A percentile compares a stretch with the other conserved stretches of the same genome.
Conservation (phyloP, 495 filamentous ascomycete genomes). For the Paragyromitra xinjiangensis region DNA sequence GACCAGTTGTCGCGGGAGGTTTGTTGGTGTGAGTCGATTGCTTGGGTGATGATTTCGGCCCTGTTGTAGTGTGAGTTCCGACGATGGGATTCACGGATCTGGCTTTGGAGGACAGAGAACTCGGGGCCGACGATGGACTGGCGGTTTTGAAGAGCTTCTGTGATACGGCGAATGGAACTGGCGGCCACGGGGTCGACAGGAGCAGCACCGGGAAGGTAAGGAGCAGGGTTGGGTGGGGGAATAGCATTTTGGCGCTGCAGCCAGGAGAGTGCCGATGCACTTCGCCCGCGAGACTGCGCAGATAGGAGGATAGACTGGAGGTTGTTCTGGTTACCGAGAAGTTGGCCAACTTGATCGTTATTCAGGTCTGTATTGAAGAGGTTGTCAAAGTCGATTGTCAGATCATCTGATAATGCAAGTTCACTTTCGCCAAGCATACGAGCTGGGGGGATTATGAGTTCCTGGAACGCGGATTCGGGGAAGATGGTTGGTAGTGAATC, state of each 20-base stretch:
- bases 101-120: constrained; percentile 22
- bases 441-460: constrained; percentile 34
- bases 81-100: constrained; percentile 44
- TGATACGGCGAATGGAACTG: constrained; percentile 29
- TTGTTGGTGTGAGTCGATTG: constrained; percentile 49
- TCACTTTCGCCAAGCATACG: constrained; percentile 36
- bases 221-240: not conserved
- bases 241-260: constrained; percentile 37
- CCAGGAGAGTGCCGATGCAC: constrained; percentile 53
- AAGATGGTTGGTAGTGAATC: constrained; percentile 52
- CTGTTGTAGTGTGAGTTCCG: constrained; percentile 44
- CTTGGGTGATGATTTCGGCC: constrained; percentile 55
- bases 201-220: not conserved
- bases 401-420: constrained; percentile 40
- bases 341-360: constrained; percentile 25
- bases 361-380: constrained; percentile 45
- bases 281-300: constrained; percentile 35
- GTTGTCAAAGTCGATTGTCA: constrained; percentile 39
- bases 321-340: constrained; percentile 46
- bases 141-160: constrained; percentile 30
- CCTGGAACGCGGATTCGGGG: constrained; percentile 45
- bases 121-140: constrained; percentile 24
- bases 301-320: constrained; percentile 41
- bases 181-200: constrained; percentile 18
- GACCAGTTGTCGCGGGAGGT: constrained; percentile 38